Percentiles rank a stretch among this genome's conserved stretches.
These are phyloP conservation scores for Globisporangium recalcitrans DNA, from an alignment of 352 stramenopile genomes.

Conservation along the genomic window DNA sequence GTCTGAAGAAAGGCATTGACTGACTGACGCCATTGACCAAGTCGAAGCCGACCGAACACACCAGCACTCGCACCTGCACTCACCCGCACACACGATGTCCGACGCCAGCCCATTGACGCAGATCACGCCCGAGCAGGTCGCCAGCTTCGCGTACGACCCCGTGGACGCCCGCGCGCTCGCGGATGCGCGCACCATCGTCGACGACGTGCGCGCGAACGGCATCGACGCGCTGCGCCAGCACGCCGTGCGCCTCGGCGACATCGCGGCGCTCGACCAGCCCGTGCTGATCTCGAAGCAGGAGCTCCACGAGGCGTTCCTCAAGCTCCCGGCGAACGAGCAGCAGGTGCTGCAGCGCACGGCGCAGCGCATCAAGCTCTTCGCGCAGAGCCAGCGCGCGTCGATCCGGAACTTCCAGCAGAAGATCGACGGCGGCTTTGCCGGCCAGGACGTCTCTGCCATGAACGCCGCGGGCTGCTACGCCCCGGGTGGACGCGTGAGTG, in stretches of 20 bases:
- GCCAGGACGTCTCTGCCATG: slow-evolving; percentile 88
- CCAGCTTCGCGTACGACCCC: slow-evolving; percentile 75
- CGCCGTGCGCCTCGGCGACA: slow-evolving; percentile 62
- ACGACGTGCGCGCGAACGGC: slow-evolving; percentile 53
- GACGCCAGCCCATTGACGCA: slow-evolving; percentile 47
- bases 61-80: too few relatives aligned
- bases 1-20: neutral
- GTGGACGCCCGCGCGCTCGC: slow-evolving; percentile 58
- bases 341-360: slow-evolving; percentile 86
- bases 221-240: slow-evolving; percentile 45
- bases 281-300: slow-evolving; percentile 54
- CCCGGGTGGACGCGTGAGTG: slow-evolving; percentile 87
- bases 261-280: slow-evolving; percentile 31
- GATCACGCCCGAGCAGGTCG: slow-evolving; percentile 61
- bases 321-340: slow-evolving; percentile 63
- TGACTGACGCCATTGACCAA: neutral
- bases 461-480: slow-evolving; percentile 94
- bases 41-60: slow-evolving; percentile 4
- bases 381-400: slow-evolving; percentile 88
- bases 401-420: slow-evolving; percentile 91
- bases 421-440: slow-evolving; percentile 94
- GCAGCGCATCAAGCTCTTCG: slow-evolving; percentile 90
- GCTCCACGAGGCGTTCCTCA: slow-evolving; percentile 84
- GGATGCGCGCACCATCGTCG: slow-evolving; percentile 62
- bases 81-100: slow-evolving; percentile 19